Conservation (phyloP, 257 asterid species). For the Pogostemon cablin region DNA sequence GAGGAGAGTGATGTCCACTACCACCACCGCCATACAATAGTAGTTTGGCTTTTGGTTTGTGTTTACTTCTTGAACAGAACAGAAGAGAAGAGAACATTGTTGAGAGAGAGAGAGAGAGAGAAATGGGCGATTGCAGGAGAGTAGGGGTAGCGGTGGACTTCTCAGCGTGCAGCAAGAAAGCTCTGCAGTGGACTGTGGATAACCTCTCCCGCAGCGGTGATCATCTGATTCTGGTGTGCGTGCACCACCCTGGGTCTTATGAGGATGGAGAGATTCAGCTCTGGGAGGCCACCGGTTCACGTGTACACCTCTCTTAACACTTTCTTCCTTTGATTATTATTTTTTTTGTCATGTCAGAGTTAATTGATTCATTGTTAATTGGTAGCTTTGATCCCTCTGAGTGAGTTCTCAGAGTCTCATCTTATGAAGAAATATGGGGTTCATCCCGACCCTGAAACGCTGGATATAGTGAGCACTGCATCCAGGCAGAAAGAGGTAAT, state of each 20-base stretch:
- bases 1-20: not conserved
- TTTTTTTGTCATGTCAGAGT: no score
- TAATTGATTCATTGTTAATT: not conserved
- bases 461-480: constrained; percentile 65
- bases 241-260: constrained; percentile 68
- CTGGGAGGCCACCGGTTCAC: constrained; percentile 93
- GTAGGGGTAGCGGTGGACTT: constrained; percentile 91
- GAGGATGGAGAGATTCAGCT: constrained; percentile 95
- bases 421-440: constrained; percentile 78
- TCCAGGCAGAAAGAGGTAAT: constrained; percentile 74
- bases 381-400: constrained; percentile 80
- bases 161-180: constrained; percentile 80
- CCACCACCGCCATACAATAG: not conserved
- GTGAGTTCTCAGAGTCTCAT: constrained; percentile 53
- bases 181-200: constrained; percentile 75
- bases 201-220: constrained; percentile 72
- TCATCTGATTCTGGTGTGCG: constrained; percentile 66
- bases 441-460: constrained; percentile 68
- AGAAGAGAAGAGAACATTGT: no score
- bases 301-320: constrained; percentile 45
- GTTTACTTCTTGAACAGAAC: not conserved
- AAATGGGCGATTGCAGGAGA: constrained; percentile 66
- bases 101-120: constrained; percentile 29
- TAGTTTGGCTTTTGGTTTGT: not conserved
- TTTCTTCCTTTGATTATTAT: no score